These are phyloP conservation scores for Solanum tacnaense DNA, from an alignment of 257 asterid species.

Conservation along the genomic window DNA sequence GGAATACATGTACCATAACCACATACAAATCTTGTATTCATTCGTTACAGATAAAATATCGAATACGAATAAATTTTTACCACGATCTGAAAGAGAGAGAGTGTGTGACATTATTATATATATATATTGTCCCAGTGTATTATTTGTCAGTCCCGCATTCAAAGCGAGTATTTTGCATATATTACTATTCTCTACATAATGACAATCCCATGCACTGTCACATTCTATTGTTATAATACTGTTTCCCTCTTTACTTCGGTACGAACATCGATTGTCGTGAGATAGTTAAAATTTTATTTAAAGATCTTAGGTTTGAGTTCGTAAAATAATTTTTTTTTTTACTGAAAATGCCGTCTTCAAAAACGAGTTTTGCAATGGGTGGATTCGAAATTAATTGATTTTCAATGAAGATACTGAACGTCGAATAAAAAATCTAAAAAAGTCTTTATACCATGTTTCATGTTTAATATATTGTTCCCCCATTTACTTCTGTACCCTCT, in stretches of 20 bases:
- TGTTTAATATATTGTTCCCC: neutral
- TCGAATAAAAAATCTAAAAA: neutral
- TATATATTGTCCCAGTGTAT: constrained; percentile 37
- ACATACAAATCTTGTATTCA: neutral
- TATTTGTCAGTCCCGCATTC: constrained; percentile 75
- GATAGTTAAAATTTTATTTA: neutral
- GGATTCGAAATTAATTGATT: rapidly evolving
- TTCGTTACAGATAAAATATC: neutral
- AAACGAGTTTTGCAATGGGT: neutral
- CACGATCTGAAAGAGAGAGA: neutral
- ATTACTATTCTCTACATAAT: constrained; percentile 1
- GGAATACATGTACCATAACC: neutral
- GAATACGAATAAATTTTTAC: neutral
- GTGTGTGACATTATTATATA: neutral
- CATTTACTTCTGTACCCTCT: neutral
- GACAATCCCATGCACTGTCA: constrained; percentile 14
- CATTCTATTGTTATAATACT: neutral
- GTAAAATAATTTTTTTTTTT: neutral
- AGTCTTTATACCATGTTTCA: neutral
- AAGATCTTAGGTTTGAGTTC: neutral
- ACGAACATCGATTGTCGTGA: neutral
- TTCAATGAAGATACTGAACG: neutral
- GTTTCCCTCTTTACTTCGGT: neutral
- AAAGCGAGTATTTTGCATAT: constrained; percentile 49
- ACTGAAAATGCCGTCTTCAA: rapidly evolving